Evolutionary conservation across 345 rosid genomes (phyloP), one percentile per base, ranked within the genome.

Genomic region (Raphanus sativus): DNA sequence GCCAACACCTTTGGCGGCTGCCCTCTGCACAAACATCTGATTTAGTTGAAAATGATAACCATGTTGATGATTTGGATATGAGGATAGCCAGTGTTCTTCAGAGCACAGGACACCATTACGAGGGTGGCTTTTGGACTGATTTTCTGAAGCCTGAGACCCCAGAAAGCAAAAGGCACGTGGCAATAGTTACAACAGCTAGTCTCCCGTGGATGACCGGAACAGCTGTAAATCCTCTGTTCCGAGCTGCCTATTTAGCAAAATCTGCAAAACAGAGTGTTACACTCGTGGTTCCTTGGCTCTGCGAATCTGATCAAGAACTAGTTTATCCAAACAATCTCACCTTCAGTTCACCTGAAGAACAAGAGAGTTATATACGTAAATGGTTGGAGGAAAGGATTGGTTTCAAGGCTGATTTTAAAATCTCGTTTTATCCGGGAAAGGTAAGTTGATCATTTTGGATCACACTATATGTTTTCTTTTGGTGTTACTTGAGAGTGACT

Each of bases 151-250:
- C 83, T 75, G 87, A 80, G 40, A 77, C 73, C 13, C 38, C 89
- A 10, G 89, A 87, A 64, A 79, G 82, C 78, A 86, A 87, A 84
- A 89, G 99, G 84, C 94, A 91, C 70, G 98, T 95, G 17, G 98
- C 98, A 69, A 91, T 94, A 83, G 93, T 94, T 64, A 91, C 96
- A 36, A 94, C 99, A 75, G 98, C 98, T 52, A 95, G 99, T 82
- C 98, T 95, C 81, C 99, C 99, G 25, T 95, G 99, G 99, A 92
- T 95, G 99, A 95, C 98, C 5, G 99, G 99, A 78, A 95, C 99
- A 70, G 99, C 99, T 77, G 91, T 95, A 67, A 95, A 95, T 81
- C 98, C 99, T 12, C 87, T 95, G 71, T 92, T 92, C 67, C 87
- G 98, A 67, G 99, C 99, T 6, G 99, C 98, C 9, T 95, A 84